Evolutionary conservation across 495 filamentous ascomycete species (phyloP).

Genomic region (Neurospora discreta): DNA sequence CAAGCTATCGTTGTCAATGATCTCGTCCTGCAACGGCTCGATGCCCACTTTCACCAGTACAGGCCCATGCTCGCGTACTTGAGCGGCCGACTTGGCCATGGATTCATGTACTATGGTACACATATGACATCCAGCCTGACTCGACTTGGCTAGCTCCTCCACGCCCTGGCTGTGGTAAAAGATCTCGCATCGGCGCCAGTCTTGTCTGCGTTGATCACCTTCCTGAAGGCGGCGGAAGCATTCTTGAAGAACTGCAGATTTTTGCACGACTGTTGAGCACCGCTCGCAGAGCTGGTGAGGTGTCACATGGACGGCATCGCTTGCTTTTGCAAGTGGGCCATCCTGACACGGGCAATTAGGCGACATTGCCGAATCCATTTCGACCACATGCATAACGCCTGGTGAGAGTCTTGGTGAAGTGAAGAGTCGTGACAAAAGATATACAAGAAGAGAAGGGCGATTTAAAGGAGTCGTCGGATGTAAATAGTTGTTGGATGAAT

Average conservation of each 20-base stretch:
- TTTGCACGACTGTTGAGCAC: neutral
- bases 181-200: neutral
- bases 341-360: neutral
- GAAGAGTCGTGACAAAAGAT: neutral
- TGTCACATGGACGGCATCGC: neutral
- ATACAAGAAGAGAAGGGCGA: neutral
- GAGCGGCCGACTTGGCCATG: neutral
- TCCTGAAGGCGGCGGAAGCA: neutral
- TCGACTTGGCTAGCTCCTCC: neutral
- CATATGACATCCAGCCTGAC: neutral
- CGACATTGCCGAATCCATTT: neutral
- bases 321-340: neutral
- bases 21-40: neutral
- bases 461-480: neutral
- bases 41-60: neutral
- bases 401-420: neutral
- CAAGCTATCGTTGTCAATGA: neutral
- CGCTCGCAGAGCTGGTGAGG: neutral
- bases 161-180: neutral
- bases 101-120: neutral
- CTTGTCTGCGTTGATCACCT: neutral
- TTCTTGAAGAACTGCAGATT: neutral
- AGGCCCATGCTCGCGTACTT: neutral
- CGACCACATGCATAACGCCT: neutral
- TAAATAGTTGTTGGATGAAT: neutral